Conservation (phyloP, 2,329 filamentous ascomycete species). For the Gliomastix tumulicola region DNA sequence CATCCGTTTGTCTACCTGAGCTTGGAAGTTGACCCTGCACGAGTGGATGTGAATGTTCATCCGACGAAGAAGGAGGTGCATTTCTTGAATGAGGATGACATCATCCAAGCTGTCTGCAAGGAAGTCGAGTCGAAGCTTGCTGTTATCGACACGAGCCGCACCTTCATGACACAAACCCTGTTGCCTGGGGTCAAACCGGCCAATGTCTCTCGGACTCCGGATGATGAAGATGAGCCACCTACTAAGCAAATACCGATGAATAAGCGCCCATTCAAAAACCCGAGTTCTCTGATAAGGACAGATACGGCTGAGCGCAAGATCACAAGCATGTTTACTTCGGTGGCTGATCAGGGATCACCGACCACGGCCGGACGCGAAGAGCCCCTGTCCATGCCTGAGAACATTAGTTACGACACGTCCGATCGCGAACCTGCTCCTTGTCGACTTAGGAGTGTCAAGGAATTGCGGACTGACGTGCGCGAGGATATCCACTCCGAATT, state of each 20-base stretch:
- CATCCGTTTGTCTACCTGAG: constrained; percentile 93
- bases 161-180: constrained; percentile 88
- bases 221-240: constrained; percentile 15
- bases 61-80: constrained; percentile 96
- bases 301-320: constrained; percentile 89
- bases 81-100: constrained; percentile 95
- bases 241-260: constrained; percentile 25
- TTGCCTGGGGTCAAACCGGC: constrained; percentile 54
- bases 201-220: constrained; percentile 15
- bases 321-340: constrained; percentile 81
- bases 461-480: constrained; percentile 73
- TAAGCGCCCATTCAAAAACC: constrained; percentile 30
- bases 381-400: constrained; percentile 30
- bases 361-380: constrained; percentile 15
- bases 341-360: constrained; percentile 32
- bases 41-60: constrained; percentile 96
- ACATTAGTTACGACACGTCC: constrained; percentile 63
- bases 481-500: constrained; percentile 77
- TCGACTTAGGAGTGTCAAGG: constrained; percentile 76
- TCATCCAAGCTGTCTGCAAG: constrained; percentile 78
- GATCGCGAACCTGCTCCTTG: constrained; percentile 65
- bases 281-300: constrained; percentile 81
- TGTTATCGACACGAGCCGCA: constrained; percentile 86
- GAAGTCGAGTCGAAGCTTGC: constrained; percentile 72
- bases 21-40: constrained; percentile 82